These are phyloP conservation scores for Tremellales sp. DNA, from an alignment of 1,284 basidiomycete genomes.

Conservation along the genomic window DNA sequence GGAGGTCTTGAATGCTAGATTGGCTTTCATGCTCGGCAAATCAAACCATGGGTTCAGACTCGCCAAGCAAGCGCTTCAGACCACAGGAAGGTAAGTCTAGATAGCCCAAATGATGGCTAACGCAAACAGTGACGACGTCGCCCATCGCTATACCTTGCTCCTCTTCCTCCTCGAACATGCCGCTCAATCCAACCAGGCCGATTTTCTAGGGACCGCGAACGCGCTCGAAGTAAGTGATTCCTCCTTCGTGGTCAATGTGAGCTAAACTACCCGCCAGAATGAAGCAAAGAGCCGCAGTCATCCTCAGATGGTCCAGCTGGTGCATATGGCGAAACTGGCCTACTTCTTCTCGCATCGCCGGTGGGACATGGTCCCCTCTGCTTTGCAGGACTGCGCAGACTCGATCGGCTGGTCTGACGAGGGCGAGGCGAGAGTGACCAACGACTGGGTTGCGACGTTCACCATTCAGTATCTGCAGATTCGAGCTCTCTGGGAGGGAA, in stretches of 20 bases:
- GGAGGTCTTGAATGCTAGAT: slow-evolving; percentile 23
- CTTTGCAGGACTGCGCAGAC: slow-evolving; percentile 14
- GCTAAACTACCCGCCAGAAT: slow-evolving; percentile 7
- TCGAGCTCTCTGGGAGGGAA: slow-evolving; percentile 30
- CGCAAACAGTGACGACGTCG: slow-evolving; percentile 13
- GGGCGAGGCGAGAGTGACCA: not conserved
- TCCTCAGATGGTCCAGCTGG: slow-evolving; percentile 22
- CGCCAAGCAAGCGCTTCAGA: slow-evolving; percentile 21
- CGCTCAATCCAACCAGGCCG: slow-evolving; percentile 11
- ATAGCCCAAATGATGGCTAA: not conserved
- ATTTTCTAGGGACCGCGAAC: slow-evolving; percentile 20
- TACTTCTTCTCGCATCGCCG: slow-evolving; percentile 27
- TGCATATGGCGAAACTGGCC: slow-evolving; percentile 21
- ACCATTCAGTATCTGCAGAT: slow-evolving; percentile 29
- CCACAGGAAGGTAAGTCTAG: slow-evolving; percentile 12
- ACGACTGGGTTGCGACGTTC: slow-evolving; percentile 12
- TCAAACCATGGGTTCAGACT: slow-evolving; percentile 22
- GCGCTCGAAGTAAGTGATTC: slow-evolving; percentile 24
- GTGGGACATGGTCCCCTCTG: slow-evolving; percentile 30
- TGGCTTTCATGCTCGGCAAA: slow-evolving; percentile 28
- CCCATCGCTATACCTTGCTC: slow-evolving; percentile 28
- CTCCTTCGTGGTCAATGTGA: slow-evolving; percentile 1
- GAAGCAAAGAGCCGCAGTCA: slow-evolving; percentile 21
- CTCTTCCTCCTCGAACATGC: slow-evolving; percentile 27
- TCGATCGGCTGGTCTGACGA: slow-evolving; percentile 12